These are phyloP conservation scores for Exophiala sideris DNA, from an alignment of 2,329 filamentous ascomycete genomes.

Conservation along the genomic window DNA sequence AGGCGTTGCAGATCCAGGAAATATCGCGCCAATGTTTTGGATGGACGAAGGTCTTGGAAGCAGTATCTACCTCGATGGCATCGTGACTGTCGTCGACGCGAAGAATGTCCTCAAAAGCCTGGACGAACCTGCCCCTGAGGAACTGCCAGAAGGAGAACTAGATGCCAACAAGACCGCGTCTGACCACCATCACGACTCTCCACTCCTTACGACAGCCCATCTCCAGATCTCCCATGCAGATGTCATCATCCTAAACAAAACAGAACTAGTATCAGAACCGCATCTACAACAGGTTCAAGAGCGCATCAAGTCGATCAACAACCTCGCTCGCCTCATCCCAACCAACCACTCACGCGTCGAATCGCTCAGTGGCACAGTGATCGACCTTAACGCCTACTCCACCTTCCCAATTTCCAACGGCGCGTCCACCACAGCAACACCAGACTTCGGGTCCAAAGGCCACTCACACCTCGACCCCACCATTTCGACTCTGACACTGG, in stretches of 20 bases:
- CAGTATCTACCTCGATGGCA: constrained; percentile 93
- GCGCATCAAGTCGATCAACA: constrained; percentile 81
- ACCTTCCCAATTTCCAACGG: constrained; percentile 58
- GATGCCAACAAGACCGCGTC: constrained; percentile 46
- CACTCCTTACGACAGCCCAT: constrained; percentile 84
- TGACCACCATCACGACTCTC: constrained; percentile 46
- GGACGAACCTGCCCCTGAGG: constrained; percentile 59
- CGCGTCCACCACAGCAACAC: constrained; percentile 13
- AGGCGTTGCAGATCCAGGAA: constrained; percentile 89
- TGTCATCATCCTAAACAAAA: constrained; percentile 91
- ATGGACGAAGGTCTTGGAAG: constrained; percentile 93
- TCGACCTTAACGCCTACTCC: constrained; percentile 93
- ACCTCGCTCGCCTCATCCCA: constrained; percentile 76
- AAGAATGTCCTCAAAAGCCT: constrained; percentile 84
- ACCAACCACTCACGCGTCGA: constrained; percentile 79
- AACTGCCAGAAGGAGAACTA: constrained; percentile 46
- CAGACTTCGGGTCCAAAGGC: constrained; percentile 70
- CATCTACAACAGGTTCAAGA: constrained; percentile 68
- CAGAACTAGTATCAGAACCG: constrained; percentile 70
- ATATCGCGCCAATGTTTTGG: constrained; percentile 95
- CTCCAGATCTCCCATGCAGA: constrained; percentile 96
- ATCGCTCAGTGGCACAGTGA: constrained; percentile 75
- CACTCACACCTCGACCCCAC: constrained; percentile 89
- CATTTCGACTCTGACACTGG: constrained; percentile 77
- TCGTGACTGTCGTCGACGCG: constrained; percentile 92